These are phyloP conservation scores for Monilinia polystroma DNA, from an alignment of 2,329 filamentous ascomycete species.

Conservation along the genomic window DNA sequence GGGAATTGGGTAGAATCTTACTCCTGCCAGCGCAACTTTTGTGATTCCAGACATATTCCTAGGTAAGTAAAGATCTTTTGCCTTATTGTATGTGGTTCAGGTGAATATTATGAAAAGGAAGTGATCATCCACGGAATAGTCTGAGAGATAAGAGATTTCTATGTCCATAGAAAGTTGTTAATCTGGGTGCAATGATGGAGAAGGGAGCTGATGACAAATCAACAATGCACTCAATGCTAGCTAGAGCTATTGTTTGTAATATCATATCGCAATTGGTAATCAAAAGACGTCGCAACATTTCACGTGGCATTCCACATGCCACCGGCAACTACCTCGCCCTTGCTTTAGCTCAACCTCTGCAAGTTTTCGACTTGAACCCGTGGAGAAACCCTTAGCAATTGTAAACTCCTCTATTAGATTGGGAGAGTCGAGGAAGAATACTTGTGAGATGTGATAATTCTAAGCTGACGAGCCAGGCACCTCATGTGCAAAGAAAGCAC, in stretches of 20 bases:
- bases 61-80: conserved; percentile 1
- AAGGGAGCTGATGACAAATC: background rate
- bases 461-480: background rate
- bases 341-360: background rate
- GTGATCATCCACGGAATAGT: background rate
- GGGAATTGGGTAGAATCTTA: conserved; percentile 22
- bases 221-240: background rate
- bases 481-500: background rate
- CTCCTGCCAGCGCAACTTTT: conserved; percentile 31
- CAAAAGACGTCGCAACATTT: background rate
- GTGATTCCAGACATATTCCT: conserved; percentile 32
- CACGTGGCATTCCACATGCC: conserved; percentile 1
- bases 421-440: too few relatives aligned
- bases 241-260: background rate
- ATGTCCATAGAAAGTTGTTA: background rate
- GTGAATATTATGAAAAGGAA: conserved; percentile 11
- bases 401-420: too few relatives aligned
- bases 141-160: background rate
- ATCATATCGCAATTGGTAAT: background rate
- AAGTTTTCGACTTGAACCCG: too few relatives aligned
- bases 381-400: too few relatives aligned
- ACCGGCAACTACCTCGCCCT: conserved; percentile 2
- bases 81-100: background rate
- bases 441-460: background rate
- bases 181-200: background rate